Base-by-base conservation (phyloP, 2,329 filamentous ascomycete genomes). In the Penicillium sp. region DNA sequence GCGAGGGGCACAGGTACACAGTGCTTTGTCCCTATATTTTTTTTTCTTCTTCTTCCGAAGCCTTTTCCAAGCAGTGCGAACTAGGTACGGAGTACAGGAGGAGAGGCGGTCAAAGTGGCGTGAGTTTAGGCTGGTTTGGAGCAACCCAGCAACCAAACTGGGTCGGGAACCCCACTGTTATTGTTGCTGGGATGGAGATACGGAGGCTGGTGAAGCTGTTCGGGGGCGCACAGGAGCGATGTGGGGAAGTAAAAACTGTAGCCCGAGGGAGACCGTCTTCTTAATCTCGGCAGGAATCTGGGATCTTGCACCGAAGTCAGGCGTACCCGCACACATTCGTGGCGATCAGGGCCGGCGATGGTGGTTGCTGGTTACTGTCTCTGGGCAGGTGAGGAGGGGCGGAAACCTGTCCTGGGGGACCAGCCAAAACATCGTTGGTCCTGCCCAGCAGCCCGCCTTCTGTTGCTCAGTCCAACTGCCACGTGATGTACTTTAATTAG, bases 41-140 rank as follows among this genome's bases (percentile, higher is more conserved):
- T 63, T 62, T 63, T 62, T 56, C 25, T 25, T 25, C 25, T 45
- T 14, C 28, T 51, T 53, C 48, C 54, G 48, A 58, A 54, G 48
- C 28, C 25, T 25, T 47, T 49, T 52, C 15, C 39, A 22, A 55
- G 54, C 54, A 58, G 55, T 48, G 52, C 54, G 56, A 54, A 49
- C 56, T 48, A 62, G 63, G 62, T 66, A 60, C 61, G 58, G 55
- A 48, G 34, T 31, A 31, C 28, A 31, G 28, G 28, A 31, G 28
- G 48, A 57, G 66, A 67, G 62, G 66, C 66, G 67, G 67, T 69
- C 67, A 69, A 55, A 60, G 49, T 62, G 62, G 61, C 65, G 57
- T 51, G 57, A 47, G 22, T 63, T 62, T 62, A 59, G 56, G 57
- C 59, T 67, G 64, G 47, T 54, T 53, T 53, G 55, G 57, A 57